Evolutionary conservation across 257 asterid genomes (phyloP), one percentile per base, ranked within the genome.

Genomic region (Solanum dulcamara): DNA sequence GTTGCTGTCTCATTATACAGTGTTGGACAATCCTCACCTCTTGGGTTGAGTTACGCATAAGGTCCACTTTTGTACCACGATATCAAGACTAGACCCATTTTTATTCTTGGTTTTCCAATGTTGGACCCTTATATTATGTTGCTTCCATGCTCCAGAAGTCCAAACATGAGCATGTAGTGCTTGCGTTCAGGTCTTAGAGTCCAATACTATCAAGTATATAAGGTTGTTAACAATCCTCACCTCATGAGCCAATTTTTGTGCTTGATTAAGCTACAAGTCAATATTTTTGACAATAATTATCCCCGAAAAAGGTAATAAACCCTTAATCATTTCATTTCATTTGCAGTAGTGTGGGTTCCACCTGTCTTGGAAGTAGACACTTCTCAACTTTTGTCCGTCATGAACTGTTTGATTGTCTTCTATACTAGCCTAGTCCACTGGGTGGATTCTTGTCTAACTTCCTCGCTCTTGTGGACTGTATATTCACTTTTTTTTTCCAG

Each of bases 1-100:
- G 82, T 8, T 26, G 40, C 37, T 46, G 15, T 75, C 60, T 44
- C 60, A 26, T 77, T 77, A 77, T 15, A 77, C 35, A 17, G 17
- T 46, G 82, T 77, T 77, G 82, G 62, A 77, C 82, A 46, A 77
- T 77, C 82, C 82, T 71, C 82, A 46, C 55, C 81, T 75, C 81
- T 42, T 75, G 38, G 37, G 57, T 75, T 24, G 81, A 75, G 59
- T 75, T 75, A 75, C 59, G 82, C 24, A 5, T 46, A 42, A 74
- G 81, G 81, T 77, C 60, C 42, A 30, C 40, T 75, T 44, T 15
- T 44, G 38, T 44, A 44, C 17, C 82, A 77, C 26, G 4, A 22
- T 77, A 15, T 44, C 24, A 28, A 46, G 26, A 53, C 60, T 77
- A 17, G 60, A 77, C 59, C 37, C 40, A 44, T 77, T 40, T 46